A percentile compares a stretch with the other conserved stretches of the same genome.
phyloP scores from a whole-genome alignment of 2,329 filamentous ascomycete species.

The Didymella exigua region DNA sequence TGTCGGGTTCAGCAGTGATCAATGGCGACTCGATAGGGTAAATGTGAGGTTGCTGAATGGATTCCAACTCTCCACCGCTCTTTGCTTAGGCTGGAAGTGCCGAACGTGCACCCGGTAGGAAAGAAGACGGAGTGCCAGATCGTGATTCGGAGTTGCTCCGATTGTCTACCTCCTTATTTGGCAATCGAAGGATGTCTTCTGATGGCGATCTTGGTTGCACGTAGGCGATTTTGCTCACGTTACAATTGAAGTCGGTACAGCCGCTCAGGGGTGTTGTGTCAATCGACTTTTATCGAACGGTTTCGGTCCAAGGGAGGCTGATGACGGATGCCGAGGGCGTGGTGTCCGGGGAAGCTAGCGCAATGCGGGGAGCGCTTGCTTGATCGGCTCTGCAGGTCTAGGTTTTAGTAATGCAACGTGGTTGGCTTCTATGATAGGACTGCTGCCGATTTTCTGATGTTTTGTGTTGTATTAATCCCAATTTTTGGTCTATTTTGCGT shows the following conservation, averaged over 20 bases:
- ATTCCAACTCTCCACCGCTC: background rate
- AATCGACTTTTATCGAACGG: background rate
- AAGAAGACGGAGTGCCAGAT: background rate
- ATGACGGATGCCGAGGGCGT: constrained; percentile 24
- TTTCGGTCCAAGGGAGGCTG: constrained; percentile 19
- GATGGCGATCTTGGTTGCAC: background rate
- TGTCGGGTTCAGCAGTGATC: background rate
- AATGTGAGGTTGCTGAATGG: background rate
- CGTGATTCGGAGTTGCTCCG: background rate
- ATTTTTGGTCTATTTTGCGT: too few species aligned
- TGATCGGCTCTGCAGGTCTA: background rate
- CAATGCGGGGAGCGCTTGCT: constrained; percentile 22
- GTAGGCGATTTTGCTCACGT: background rate
- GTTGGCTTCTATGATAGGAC: too few species aligned
- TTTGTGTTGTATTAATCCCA: too few species aligned
- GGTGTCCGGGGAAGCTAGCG: constrained; percentile 19
- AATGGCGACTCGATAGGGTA: background rate
- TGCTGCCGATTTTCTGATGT: too few species aligned
- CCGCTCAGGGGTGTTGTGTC: background rate
- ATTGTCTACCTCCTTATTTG: background rate
- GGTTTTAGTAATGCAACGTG: background rate
- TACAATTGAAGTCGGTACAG: too few species aligned
- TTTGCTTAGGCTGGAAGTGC: background rate
- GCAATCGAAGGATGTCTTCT: background rate
- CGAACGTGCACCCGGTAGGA: background rate